Base-by-base conservation (phyloP, 129 eudicot genomes). In the Sambucus nigra region DNA sequence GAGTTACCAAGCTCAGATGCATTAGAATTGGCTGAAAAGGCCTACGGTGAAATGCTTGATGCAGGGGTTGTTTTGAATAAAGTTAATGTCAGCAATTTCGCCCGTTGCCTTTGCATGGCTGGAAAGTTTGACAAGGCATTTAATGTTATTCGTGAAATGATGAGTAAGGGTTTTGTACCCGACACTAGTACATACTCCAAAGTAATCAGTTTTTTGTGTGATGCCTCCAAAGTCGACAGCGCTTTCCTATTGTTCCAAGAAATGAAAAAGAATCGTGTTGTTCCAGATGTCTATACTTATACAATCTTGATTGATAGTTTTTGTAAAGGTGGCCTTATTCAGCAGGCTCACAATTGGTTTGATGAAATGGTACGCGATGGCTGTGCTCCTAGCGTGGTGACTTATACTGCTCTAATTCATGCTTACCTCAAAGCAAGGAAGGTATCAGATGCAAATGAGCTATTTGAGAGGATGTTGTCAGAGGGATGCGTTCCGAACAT, bases 371-470 rank as follows among this genome's bases (percentile, higher is more conserved):
- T 76, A 25, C 51, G 38, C 38, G 64, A 80, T 47, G 96, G 99
- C 25, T 82, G 95, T 68, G 47, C 73, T 28, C 99, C 99, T 47
- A 86, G 67, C 60, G 95, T 86, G 38, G 99, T 92, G 60, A 92
- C 99, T 9, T 92, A 92, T 74, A 92, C 96, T 20, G 67, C 95
- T 13, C 74, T 86, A 33, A 86, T 92, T 54, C 99, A 92, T 60
- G 86, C 91, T 23, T 82, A 86, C 64, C 94, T 92, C 11, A 92
- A 86, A 82, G 82, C 75, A 40, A 72, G 82, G 51, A 92, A 67
- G 70, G 38, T 70, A 25, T 46, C 67, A 0, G 57, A 68, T 53
- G 99, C 94, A 32, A 80, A 92, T 51, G 72, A 77, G 82, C 66
- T 92, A 22, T 86, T 79, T 54, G 94, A 82, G 67, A 52, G 60